Base-by-base conservation (phyloP, 495 filamentous ascomycete genomes). In the Xylaria castorea region DNA sequence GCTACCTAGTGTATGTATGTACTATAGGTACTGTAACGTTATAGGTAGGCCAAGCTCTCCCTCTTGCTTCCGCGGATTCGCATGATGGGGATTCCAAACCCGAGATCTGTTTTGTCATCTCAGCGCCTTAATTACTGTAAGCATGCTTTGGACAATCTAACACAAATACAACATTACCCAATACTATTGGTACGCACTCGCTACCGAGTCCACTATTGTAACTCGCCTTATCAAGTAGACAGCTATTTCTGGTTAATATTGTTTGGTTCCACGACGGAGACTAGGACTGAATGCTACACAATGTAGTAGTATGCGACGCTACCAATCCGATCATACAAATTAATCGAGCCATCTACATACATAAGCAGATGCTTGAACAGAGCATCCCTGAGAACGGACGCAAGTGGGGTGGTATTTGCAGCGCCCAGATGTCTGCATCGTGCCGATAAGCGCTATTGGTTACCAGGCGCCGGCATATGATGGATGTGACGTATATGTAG, bases 361-460 rank as follows among this genome's bases (percentile, higher is more conserved):
- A 16, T 55, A 11, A 4, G 7, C 25, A 48, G 44, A 48, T 48
- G 44, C 44, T 20, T 18, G 44, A 48, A 48, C 7, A 48, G 44
- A 48, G 18, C 14, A 44, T 16, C 14, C 11, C 11, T 44, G 16
- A 5, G 50, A n/a, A 55, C 8, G n/a, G n/a, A 63, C 1, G 32
- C 34, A 44, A 40, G 60, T 61, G 20, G 32, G 32, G 34, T 62
- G 6, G 60, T 62, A 62, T 40, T 38, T 3, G 22, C n/a, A 25
- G 22, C 22, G 25, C 44, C 7, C n/a, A 50, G 48, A 50, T 50
- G 18, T n/a, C 46, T 22, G 1, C 20, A 27, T 57, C 51, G 51
- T n/a, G n/a, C 42, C 42, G 42, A 46, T 18, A 51, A 51, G 48
- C n/a, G 48, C 62, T 50, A 51, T 51, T 66, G 64, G 42, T 48